phyloP scores from a whole-genome alignment of 2,329 filamentous ascomycete species.

The Venturia carpophila region DNA sequence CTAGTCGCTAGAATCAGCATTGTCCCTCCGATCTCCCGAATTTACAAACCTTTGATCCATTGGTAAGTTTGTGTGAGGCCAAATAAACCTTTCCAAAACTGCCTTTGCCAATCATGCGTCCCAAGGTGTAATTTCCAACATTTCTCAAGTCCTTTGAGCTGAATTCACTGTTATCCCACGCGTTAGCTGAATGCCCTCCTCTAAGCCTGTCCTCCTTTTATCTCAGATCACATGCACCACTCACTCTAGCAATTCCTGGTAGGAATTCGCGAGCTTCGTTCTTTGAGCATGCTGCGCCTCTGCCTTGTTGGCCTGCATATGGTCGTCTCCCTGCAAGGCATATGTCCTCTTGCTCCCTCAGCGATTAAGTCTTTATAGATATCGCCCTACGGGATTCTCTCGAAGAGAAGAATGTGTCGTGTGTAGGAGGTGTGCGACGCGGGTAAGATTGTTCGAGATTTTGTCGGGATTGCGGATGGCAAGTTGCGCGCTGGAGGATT shows the following conservation, averaged over 20 bases:
- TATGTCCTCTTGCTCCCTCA: conserved; percentile 9
- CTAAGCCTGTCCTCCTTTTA: neutral
- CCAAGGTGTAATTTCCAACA: conserved; percentile 91
- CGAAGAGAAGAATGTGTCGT: conserved; percentile 1
- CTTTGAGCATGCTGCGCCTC: conserved; percentile 18
- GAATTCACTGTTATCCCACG: conserved; percentile 63
- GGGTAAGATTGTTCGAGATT: conserved; percentile 10
- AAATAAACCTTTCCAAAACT: conserved; percentile 98
- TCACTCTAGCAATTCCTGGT: conserved; percentile 91
- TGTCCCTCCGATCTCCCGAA: conserved; percentile 1
- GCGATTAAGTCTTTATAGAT: neutral
- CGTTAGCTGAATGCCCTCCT: neutral
- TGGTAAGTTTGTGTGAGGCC: conserved; percentile 91
- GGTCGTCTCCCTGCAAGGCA: conserved; percentile 6
- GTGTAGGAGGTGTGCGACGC: neutral
- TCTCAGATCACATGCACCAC: conserved; percentile 28
- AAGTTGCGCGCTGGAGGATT: neutral
- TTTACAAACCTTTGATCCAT: conserved; percentile 78
- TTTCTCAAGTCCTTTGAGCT: conserved; percentile 81
- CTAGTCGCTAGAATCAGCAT: conserved; percentile 40
- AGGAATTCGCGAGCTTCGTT: conserved; percentile 81
- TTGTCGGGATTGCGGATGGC: neutral
- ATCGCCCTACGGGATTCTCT: neutral
- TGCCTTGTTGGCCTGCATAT: conserved; percentile 19
- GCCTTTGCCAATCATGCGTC: conserved; percentile 88